These are phyloP conservation scores for Rhexocercosporidium sp. DNA, from an alignment of 2,329 filamentous ascomycete species.

Conservation along the genomic window DNA sequence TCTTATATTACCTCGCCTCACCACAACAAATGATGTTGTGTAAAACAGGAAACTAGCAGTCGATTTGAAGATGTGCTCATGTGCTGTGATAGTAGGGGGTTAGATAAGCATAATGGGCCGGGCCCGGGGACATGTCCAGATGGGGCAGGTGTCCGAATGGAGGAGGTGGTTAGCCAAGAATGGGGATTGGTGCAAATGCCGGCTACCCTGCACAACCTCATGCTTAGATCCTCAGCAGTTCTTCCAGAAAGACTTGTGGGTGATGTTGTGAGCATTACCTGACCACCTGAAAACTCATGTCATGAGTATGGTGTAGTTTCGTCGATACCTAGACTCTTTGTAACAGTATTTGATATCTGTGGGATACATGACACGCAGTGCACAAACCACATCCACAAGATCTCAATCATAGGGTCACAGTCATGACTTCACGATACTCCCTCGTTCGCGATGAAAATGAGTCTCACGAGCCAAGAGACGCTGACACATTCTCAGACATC, in stretches of 20 bases:
- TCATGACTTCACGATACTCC: not conserved
- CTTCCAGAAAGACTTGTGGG: not conserved
- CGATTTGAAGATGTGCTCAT: too few species aligned
- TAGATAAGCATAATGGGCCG: not conserved
- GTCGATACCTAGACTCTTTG: not conserved
- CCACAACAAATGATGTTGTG: not conserved
- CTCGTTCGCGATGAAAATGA: not conserved
- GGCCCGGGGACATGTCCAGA: not conserved
- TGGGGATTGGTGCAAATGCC: not conserved
- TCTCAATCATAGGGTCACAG: not conserved
- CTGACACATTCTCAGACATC: not conserved
- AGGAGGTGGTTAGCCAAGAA: slow-evolving; percentile 3
- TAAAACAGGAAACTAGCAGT: too few species aligned
- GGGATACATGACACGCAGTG: not conserved
- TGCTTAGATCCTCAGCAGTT: not conserved
- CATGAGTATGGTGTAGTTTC: not conserved
- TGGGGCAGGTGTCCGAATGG: not conserved
- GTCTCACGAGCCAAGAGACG: not conserved
- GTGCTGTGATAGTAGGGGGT: not conserved
- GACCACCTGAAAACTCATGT: not conserved
- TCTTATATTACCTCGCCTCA: not conserved
- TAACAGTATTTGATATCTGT: not conserved
- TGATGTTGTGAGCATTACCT: not conserved
- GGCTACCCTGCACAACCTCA: not conserved
- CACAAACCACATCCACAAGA: not conserved